Conservation (phyloP, 208 protist species). For the Wallacemonas collosoma region DNA sequence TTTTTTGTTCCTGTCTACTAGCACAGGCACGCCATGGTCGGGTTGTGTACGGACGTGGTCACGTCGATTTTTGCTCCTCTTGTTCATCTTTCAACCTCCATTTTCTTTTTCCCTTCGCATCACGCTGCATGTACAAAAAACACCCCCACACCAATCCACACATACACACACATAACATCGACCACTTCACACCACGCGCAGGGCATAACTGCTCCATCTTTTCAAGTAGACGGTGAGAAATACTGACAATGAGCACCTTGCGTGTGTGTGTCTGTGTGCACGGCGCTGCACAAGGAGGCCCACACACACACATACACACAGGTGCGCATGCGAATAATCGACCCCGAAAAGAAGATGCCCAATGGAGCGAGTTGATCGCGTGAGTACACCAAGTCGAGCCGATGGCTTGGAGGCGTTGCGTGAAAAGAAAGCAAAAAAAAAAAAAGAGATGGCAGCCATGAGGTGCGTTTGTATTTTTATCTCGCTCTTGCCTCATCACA, state of each 20-base stretch:
- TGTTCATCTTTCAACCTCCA: conserved; percentile 13
- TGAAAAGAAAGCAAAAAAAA: neutral
- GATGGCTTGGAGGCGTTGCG: neutral
- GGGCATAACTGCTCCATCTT: neutral
- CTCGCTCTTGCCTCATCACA: neutral
- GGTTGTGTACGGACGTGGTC: no score
- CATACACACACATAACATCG: no score
- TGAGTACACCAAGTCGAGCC: no score
- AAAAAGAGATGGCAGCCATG: neutral
- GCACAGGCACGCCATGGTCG: no score
- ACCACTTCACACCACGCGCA: neutral
- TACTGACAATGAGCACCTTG: no score
- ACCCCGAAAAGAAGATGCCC: no score
- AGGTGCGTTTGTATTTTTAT: neutral
- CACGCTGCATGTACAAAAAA: neutral
- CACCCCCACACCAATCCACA: neutral
- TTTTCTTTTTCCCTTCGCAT: conserved; percentile 10
- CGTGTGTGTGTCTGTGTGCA: no score
- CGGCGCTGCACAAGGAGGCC: no score
- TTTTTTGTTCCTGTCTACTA: no score
- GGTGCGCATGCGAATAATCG: neutral
- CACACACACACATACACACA: conserved; percentile 1
- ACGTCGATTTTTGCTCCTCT: conserved; percentile 15
- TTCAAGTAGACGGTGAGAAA: neutral
- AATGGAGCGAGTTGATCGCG: no score